Evolutionary conservation across 805 yeast genomes (phyloP).

Genomic region (Cephaloascus fragrans): DNA sequence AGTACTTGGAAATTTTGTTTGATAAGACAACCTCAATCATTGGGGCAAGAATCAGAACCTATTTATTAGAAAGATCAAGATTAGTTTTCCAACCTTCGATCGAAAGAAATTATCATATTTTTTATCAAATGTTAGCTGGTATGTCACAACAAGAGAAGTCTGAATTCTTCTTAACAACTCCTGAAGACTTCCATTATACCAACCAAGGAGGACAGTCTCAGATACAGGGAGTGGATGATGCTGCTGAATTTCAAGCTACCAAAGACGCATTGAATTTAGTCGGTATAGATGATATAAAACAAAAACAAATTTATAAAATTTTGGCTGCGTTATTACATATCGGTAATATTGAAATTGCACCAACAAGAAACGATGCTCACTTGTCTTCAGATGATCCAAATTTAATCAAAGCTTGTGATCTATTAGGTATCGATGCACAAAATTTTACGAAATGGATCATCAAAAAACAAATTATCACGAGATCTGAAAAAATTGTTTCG

Average conservation of each 20-base stretch:
- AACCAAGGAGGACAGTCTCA: slow-evolving; percentile 78
- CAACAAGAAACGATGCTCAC: slow-evolving; percentile 76
- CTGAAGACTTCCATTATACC: slow-evolving; percentile 68
- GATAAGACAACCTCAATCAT: slow-evolving; percentile 67
- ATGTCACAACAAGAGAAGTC: slow-evolving; percentile 44
- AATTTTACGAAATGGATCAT: slow-evolving; percentile 83
- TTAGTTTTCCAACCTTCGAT: slow-evolving; percentile 82
- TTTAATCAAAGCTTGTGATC: slow-evolving; percentile 70
- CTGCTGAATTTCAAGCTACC: slow-evolving; percentile 66
- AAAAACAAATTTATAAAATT: slow-evolving; percentile 61
- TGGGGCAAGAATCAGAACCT: slow-evolving; percentile 93
- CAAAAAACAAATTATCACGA: slow-evolving; percentile 85
- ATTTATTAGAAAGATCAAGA: slow-evolving; percentile 86
- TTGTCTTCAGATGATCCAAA: slow-evolving; percentile 82
- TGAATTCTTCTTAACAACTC: slow-evolving; percentile 48
- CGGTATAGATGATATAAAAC: slow-evolving; percentile 56
- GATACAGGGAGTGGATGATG: slow-evolving; percentile 77
- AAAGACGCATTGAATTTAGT: slow-evolving; percentile 68
- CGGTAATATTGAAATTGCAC: slow-evolving; percentile 83
- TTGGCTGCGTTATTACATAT: slow-evolving; percentile 85
- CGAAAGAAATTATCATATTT: slow-evolving; percentile 95
- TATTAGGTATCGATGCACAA: slow-evolving; percentile 69
- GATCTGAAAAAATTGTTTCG: slow-evolving; percentile 84
- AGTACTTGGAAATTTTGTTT: slow-evolving; percentile 85
- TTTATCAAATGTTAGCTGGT: slow-evolving; percentile 83